A percentile compares a stretch with the other conserved stretches of the same genome.
Evolutionary conservation across 306 rosid genomes (phyloP).

Genomic region (Astragalus membranaceus): DNA sequence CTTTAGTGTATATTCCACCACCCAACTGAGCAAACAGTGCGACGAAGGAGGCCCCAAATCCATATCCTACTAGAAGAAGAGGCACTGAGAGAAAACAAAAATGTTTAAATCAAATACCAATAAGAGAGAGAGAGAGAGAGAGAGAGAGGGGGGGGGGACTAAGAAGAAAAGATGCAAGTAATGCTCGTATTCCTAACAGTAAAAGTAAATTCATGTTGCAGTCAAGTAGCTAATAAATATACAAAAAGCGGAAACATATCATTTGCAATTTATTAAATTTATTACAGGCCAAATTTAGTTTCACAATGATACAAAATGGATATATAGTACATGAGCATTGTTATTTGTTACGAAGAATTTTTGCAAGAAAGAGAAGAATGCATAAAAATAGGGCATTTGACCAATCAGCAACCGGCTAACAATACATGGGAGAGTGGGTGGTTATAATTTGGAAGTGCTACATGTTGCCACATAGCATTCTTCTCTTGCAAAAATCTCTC

Average conservation of each 20-base stretch:
- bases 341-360: too few species aligned
- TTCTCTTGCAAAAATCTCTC: too few species aligned
- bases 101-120: slow-evolving; percentile 11
- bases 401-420: too few species aligned
- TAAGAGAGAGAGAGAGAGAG: neutral
- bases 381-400: too few species aligned
- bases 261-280: neutral
- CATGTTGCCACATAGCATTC: too few species aligned
- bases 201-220: neutral
- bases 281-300: slow-evolving; percentile 9
- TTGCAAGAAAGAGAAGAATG: too few species aligned
- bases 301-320: neutral
- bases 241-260: neutral
- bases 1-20: slow-evolving; percentile 96
- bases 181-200: neutral
- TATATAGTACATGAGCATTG: neutral
- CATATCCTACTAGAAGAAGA: slow-evolving; percentile 98
- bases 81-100: slow-evolving; percentile 63
- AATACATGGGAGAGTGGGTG: too few species aligned
- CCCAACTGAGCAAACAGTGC: slow-evolving; percentile 98
- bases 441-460: too few species aligned
- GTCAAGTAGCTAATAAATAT: neutral
- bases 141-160: neutral
- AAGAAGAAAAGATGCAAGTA: slow-evolving; percentile 1
- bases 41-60: slow-evolving; percentile 97